phyloP scores from a whole-genome alignment of 2,329 filamentous ascomycete species.

The Colletotrichum trifolii region DNA sequence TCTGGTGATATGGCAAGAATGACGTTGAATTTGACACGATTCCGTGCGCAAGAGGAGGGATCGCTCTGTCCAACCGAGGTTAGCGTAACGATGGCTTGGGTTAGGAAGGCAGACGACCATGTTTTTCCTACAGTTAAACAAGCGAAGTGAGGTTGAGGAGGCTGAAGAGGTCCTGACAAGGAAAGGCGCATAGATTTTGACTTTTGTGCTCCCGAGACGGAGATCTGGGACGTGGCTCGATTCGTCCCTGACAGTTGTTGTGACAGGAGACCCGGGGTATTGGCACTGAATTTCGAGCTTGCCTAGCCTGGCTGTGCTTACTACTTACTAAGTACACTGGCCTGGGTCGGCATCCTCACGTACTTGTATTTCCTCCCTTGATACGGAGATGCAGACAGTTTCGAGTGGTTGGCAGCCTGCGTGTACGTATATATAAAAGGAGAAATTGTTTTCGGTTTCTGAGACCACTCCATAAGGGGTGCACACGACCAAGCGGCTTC shows the following conservation, averaged over 20 bases:
- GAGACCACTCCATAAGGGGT: no score
- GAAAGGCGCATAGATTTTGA: conserved; percentile 35
- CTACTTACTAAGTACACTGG: no score
- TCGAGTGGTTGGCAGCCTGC: no score
- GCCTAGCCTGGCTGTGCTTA: no score
- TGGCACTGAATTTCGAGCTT: no score
- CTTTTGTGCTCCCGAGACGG: conserved; percentile 33
- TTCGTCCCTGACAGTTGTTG: conserved; percentile 34
- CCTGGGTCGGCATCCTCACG: no score
- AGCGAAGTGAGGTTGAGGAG: conserved; percentile 31
- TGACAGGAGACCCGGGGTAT: conserved; percentile 23
- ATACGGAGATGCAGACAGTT: no score
- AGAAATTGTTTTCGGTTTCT: no score
- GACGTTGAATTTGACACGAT: conserved; percentile 2
- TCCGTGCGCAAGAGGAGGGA: conserved; percentile 8
- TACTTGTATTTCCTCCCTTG: no score
- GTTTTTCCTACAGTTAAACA: conserved; percentile 2
- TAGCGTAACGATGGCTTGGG: background rate
- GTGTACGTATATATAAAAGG: no score
- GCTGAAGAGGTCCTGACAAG: conserved; percentile 35
- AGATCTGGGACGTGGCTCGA: conserved; percentile 35
- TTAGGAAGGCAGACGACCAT: conserved; percentile 2
- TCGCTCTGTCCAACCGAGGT: background rate
- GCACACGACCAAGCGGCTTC: no score
- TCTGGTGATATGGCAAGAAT: background rate